phyloP scores from a whole-genome alignment of 352 stramenopile species.

The Pythium aquatile region DNA sequence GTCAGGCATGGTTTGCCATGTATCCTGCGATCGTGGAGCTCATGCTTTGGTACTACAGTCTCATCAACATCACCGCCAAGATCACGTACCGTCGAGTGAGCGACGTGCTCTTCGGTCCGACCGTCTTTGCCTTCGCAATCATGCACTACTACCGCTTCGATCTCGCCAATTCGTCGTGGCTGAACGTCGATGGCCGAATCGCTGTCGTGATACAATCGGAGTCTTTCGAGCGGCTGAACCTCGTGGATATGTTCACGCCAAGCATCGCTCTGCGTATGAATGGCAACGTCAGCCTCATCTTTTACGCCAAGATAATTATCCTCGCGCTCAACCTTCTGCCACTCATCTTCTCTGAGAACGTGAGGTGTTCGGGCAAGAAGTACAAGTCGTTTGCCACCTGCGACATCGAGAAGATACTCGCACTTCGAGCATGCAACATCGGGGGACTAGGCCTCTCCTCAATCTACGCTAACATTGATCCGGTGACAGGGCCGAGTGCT shows the following conservation, averaged over 20 bases:
- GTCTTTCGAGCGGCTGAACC: slow-evolving; percentile 21
- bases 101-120: slow-evolving; percentile 34
- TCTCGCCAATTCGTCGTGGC: too few relatives aligned
- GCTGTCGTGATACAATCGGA: slow-evolving; percentile 24
- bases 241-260: slow-evolving; percentile 27
- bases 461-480: not conserved
- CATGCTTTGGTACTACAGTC: slow-evolving; percentile 30
- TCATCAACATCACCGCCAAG: slow-evolving; percentile 37
- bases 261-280: slow-evolving; percentile 32
- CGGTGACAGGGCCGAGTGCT: too few relatives aligned
- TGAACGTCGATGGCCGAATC: slow-evolving; percentile 29
- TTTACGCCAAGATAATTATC: slow-evolving; percentile 29
- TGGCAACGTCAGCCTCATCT: slow-evolving; percentile 26
- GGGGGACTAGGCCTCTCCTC: slow-evolving; percentile 26
- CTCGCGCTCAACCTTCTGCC: slow-evolving; percentile 32
- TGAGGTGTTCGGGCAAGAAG: slow-evolving; percentile 13
- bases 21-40: slow-evolving; percentile 34
- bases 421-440: slow-evolving; percentile 25
- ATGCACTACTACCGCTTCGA: too few relatives aligned
- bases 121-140: slow-evolving; percentile 25
- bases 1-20: slow-evolving; percentile 37
- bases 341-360: slow-evolving; percentile 19
- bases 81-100: slow-evolving; percentile 27
- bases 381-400: not conserved
- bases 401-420: slow-evolving; percentile 28